Evolutionary conservation across 768 basidiomycete genomes (phyloP).

Genomic region (Suillus subluteus): DNA sequence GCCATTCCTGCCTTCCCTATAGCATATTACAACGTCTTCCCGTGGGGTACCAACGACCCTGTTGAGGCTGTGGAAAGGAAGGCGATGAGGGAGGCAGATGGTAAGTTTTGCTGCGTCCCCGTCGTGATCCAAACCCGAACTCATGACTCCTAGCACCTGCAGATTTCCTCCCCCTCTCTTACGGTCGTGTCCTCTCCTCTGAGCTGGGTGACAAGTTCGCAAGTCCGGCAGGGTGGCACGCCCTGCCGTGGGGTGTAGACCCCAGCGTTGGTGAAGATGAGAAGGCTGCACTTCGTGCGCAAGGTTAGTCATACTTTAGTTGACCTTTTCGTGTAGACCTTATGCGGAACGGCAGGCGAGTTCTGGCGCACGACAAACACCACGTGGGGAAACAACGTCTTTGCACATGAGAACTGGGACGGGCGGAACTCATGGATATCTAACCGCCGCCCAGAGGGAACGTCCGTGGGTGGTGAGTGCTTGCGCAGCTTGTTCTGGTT

Average conservation of each 20-base stretch:
- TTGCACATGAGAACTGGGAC: slow-evolving; percentile 94
- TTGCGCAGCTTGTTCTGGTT: not conserved
- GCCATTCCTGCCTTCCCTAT: slow-evolving; percentile 27
- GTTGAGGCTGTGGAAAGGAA: slow-evolving; percentile 44
- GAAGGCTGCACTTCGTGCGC: slow-evolving; percentile 5
- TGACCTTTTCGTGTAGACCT: slow-evolving; percentile 15
- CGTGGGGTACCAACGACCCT: slow-evolving; percentile 89
- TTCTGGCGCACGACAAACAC: slow-evolving; percentile 72
- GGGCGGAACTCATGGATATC: slow-evolving; percentile 64
- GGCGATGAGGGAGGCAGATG: slow-evolving; percentile 16
- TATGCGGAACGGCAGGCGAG: slow-evolving; percentile 26
- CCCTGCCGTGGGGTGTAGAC: slow-evolving; percentile 72
- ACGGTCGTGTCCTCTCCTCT: slow-evolving; percentile 43
- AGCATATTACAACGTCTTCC: slow-evolving; percentile 71
- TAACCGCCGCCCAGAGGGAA: slow-evolving; percentile 80
- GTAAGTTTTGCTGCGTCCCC: slow-evolving; percentile 15
- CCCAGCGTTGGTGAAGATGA: slow-evolving; percentile 42
- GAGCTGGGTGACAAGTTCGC: slow-evolving; percentile 79
- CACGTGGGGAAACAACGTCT: slow-evolving; percentile 90
- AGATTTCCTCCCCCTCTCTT: slow-evolving; percentile 18
- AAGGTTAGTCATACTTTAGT: not conserved
- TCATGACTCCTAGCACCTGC: slow-evolving; percentile 16
- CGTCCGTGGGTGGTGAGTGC: not conserved
- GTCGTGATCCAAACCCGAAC: not conserved
- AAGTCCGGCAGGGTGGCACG: slow-evolving; percentile 92